Evolutionary conservation across 2,329 filamentous ascomycete species (phyloP).

Genomic region (Hypoxylon sp.): DNA sequence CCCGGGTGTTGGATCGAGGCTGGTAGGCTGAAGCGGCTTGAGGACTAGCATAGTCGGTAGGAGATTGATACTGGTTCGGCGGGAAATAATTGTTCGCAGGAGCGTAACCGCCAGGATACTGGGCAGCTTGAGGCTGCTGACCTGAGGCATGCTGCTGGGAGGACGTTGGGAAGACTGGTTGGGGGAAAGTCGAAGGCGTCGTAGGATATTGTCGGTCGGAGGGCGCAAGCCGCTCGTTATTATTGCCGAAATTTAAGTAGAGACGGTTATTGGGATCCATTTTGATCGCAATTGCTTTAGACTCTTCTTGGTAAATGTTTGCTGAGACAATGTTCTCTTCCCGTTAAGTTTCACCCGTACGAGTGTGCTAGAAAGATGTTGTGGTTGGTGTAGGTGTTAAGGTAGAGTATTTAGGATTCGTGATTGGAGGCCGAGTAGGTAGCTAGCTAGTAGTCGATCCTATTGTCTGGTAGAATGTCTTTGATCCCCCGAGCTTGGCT

Average conservation of each 20-base stretch:
- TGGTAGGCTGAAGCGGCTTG: slow-evolving; percentile 60
- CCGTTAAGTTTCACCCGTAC: background rate
- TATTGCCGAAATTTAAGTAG: slow-evolving; percentile 76
- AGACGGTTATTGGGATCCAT: slow-evolving; percentile 73
- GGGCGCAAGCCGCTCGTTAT: slow-evolving; percentile 74
- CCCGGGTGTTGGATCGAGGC: slow-evolving; percentile 71
- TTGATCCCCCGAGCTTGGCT: background rate
- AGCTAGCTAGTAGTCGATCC: background rate
- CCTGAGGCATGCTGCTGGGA: slow-evolving; percentile 66
- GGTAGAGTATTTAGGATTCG: background rate
- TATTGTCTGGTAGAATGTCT: slow-evolving; percentile 2
- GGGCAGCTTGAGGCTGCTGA: slow-evolving; percentile 56
- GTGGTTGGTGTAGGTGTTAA: background rate
- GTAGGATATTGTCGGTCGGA: slow-evolving; percentile 83
- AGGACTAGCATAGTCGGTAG: slow-evolving; percentile 52
- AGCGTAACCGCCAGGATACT: slow-evolving; percentile 65
- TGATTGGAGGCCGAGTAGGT: background rate
- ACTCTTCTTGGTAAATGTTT: background rate
- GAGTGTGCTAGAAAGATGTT: background rate
- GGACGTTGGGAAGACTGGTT: slow-evolving; percentile 77
- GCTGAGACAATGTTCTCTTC: background rate
- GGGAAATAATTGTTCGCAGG: slow-evolving; percentile 72
- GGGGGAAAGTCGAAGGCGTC: slow-evolving; percentile 95
- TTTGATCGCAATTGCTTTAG: slow-evolving; percentile 46
- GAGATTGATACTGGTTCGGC: slow-evolving; percentile 68